These are phyloP conservation scores for Davidsoniella australis DNA, from an alignment of 2,329 filamentous ascomycete species.

Conservation along the genomic window DNA sequence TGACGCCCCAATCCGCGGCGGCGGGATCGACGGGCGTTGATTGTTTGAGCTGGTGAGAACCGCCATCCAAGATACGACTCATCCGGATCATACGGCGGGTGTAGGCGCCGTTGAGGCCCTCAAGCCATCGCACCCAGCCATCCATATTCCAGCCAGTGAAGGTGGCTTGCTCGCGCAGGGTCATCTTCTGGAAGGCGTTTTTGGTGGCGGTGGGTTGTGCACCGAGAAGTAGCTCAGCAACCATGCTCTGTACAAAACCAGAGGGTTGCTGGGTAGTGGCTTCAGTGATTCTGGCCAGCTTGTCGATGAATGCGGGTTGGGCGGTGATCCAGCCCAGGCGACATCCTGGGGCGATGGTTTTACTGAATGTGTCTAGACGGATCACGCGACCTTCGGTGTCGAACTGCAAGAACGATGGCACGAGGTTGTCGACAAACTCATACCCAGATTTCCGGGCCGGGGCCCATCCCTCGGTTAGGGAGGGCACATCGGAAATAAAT, in stretches of 20 bases:
- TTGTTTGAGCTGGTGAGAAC: slow-evolving; percentile 46
- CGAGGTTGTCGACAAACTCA: slow-evolving; percentile 64
- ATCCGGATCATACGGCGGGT: slow-evolving; percentile 71
- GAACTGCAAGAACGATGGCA: slow-evolving; percentile 64
- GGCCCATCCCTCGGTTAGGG: slow-evolving; percentile 16
- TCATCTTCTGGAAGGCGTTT: slow-evolving; percentile 26
- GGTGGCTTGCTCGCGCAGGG: slow-evolving; percentile 28
- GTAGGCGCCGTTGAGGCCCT: slow-evolving; percentile 67
- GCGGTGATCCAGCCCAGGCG: slow-evolving; percentile 82
- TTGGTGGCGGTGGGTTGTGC: slow-evolving; percentile 32
- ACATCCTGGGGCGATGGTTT: slow-evolving; percentile 79
- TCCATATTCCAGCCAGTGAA: slow-evolving; percentile 56
- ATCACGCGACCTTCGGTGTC: slow-evolving; percentile 78
- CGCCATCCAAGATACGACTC: slow-evolving; percentile 55
- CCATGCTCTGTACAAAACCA: slow-evolving; percentile 73
- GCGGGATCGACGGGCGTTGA: slow-evolving; percentile 28
- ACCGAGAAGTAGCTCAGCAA: slow-evolving; percentile 62
- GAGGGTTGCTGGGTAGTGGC: slow-evolving; percentile 66
- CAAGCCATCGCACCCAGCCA: slow-evolving; percentile 85
- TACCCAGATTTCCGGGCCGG: slow-evolving; percentile 40
- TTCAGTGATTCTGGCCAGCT: slow-evolving; percentile 53
- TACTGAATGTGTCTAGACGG: slow-evolving; percentile 83
- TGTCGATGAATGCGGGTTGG: slow-evolving; percentile 61
- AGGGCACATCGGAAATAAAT: slow-evolving; percentile 20
- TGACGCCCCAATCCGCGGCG: slow-evolving; percentile 53